A percentile compares a stretch with the other conserved stretches of the same genome.
Evolutionary conservation across 495 filamentous ascomycete species (phyloP).

Genomic region (Aspergillus panamensis): DNA sequence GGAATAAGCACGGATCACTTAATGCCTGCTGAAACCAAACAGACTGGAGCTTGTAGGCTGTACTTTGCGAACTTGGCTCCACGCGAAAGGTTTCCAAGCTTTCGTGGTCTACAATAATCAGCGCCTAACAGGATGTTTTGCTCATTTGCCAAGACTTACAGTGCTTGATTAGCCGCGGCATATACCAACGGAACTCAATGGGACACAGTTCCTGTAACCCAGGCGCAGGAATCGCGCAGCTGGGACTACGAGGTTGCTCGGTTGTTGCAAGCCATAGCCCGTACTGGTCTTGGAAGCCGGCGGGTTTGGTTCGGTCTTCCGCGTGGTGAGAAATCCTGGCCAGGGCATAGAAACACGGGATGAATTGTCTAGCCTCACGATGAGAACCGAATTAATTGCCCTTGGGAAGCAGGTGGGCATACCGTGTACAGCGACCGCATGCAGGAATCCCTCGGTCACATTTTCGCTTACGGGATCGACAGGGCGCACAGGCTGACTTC

Average conservation of each 20-base stretch:
- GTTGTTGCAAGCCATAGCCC: neutral
- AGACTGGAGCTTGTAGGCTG: constrained; percentile 2
- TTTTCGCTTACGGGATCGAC: constrained; percentile 6
- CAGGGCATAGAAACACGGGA: neutral
- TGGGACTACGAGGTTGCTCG: neutral
- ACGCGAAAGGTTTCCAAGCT: constrained; percentile 2
- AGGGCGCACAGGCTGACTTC: constrained; percentile 10
- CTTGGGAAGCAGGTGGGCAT: neutral
- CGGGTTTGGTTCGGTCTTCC: neutral
- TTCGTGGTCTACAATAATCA: neutral
- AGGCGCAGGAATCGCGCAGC: neutral
- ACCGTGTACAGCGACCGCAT: constrained; percentile 8
- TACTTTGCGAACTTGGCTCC: neutral
- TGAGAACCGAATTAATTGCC: neutral
- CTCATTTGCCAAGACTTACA: neutral
- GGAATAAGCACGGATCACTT: constrained; percentile 10
- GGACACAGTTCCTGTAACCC: constrained; percentile 1
- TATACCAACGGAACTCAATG: constrained; percentile 2
- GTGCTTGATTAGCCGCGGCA: constrained; percentile 9
- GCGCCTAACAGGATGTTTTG: neutral
- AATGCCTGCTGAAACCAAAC: constrained; percentile 5
- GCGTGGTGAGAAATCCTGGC: neutral
- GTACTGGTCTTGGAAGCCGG: neutral
- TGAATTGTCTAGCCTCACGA: neutral
- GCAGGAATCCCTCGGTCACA: constrained; percentile 5